Evolutionary conservation across 2,329 filamentous ascomycete genomes (phyloP).

Genomic region (Clonostachys sp.): DNA sequence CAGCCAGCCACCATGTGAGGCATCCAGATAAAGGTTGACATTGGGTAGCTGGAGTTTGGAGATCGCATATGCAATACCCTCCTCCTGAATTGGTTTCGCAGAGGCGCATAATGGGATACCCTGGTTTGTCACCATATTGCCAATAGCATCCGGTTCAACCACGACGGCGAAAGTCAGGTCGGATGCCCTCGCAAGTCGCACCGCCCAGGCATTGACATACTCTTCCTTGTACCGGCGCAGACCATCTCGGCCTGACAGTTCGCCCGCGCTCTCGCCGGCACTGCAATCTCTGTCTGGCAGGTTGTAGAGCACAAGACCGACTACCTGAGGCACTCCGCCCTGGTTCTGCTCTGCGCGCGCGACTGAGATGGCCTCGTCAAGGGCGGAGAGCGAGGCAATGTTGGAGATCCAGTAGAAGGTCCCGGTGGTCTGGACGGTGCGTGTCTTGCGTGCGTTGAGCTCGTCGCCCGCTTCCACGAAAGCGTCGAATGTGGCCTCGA

Average conservation of each 20-base stretch:
- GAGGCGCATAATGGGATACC: slow-evolving; percentile 23
- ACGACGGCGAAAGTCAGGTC: slow-evolving; percentile 32
- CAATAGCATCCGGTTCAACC: slow-evolving; percentile 35
- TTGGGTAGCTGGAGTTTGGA: slow-evolving; percentile 26
- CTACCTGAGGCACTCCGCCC: slow-evolving; percentile 25
- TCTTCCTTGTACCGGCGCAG: slow-evolving; percentile 28
- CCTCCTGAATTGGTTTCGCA: slow-evolving; percentile 25
- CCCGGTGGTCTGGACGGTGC: slow-evolving; percentile 23
- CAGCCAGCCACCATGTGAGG: slow-evolving; percentile 36
- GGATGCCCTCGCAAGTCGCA: slow-evolving; percentile 19
- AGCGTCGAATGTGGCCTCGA: slow-evolving; percentile 24
- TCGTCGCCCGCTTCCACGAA: slow-evolving; percentile 25
- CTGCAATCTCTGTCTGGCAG: slow-evolving; percentile 34
- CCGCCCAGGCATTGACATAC: slow-evolving; percentile 26
- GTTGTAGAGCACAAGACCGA: slow-evolving; percentile 35
- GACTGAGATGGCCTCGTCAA: slow-evolving; percentile 26
- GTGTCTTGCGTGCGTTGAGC: slow-evolving; percentile 24
- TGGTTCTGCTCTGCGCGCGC: slow-evolving; percentile 22
- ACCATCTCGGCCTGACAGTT: slow-evolving; percentile 25
- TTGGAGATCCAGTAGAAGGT: slow-evolving; percentile 34
- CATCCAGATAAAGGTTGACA: slow-evolving; percentile 33
- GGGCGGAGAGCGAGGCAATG: slow-evolving; percentile 21
- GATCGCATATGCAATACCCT: slow-evolving; percentile 35
- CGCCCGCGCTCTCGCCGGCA: slow-evolving; percentile 29
- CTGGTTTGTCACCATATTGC: slow-evolving; percentile 31